A percentile compares a stretch with the other conserved stretches of the same genome.
These are phyloP conservation scores for Phoenix dactylifera DNA, from an alignment of 176 grass and related monocot genomes.

Conservation along the genomic window DNA sequence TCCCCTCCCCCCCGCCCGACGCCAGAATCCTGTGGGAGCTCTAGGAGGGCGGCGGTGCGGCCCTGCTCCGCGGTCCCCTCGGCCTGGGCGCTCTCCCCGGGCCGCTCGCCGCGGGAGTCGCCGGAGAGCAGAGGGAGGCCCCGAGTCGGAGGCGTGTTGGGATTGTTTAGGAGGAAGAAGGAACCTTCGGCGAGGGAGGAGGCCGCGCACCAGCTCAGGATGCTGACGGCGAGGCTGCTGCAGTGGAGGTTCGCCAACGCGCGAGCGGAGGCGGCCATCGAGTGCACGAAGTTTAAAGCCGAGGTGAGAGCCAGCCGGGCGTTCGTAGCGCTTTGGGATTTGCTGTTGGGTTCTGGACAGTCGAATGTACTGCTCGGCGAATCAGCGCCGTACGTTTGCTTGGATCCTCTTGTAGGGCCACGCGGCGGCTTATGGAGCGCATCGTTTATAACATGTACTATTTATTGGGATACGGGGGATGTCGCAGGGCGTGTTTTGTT, in stretches of 20 bases:
- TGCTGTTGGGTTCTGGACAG: too few species aligned
- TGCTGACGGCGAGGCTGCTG: conserved; percentile 43
- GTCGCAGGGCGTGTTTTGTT: too few species aligned
- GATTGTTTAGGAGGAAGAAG: conserved; percentile 37
- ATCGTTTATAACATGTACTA: too few species aligned
- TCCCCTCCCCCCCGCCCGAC: conserved; percentile 6
- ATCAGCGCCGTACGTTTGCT: too few species aligned
- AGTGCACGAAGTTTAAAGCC: conserved; percentile 32
- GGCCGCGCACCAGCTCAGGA: conserved; percentile 37
- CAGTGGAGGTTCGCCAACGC: conserved; percentile 92
- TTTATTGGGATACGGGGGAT: too few species aligned
- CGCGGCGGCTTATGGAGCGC: too few species aligned
- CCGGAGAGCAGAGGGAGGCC: conserved; percentile 1
- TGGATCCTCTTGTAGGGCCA: too few species aligned
- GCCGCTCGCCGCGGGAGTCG: conserved; percentile 19
- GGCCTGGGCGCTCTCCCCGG: conserved; percentile 23
- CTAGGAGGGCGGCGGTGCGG: neutral
- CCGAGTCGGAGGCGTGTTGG: conserved; percentile 20
- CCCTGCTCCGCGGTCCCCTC: neutral
- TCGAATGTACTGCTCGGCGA: too few species aligned
- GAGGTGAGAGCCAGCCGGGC: conserved; percentile 26
- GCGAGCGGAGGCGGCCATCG: conserved; percentile 36
- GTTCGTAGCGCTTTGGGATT: too few species aligned
- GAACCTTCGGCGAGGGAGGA: conserved; percentile 45
- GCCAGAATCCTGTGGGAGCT: conserved; percentile 7